Percentiles rank a stretch among this genome's conserved stretches.
phyloP scores from a whole-genome alignment of 2,329 filamentous ascomycete species.

The Nemania bipapillata region DNA sequence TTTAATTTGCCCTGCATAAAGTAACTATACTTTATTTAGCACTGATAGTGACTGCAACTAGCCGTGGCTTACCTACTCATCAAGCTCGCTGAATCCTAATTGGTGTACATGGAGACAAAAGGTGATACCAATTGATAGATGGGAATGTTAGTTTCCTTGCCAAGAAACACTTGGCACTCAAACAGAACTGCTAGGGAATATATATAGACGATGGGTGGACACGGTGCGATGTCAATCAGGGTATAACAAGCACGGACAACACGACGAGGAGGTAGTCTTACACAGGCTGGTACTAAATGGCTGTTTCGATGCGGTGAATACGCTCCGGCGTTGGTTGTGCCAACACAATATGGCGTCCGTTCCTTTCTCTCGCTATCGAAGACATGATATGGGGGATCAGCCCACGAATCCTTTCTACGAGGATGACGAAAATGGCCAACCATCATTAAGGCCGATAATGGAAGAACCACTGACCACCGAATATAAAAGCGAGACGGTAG shows the following conservation, averaged over 20 bases:
- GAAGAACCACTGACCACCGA: conserved; percentile 12
- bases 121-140: background rate
- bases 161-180: background rate
- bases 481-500: conserved; percentile 15
- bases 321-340: background rate
- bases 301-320: background rate
- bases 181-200: background rate
- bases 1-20: background rate
- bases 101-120: background rate
- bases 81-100: background rate
- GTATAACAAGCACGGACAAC: conserved; percentile 13
- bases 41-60: background rate
- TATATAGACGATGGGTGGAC: conserved; percentile 1
- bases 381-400: conserved; percentile 8
- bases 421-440: background rate
- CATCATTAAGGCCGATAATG: background rate
- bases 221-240: background rate
- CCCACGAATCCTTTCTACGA: background rate
- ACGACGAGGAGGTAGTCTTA: background rate
- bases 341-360: conserved; percentile 7
- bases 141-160: background rate
- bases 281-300: background rate
- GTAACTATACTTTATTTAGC: background rate
- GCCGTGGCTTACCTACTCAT: background rate
- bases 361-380: background rate